Evolutionary conservation across 768 basidiomycete species (phyloP).

Genomic region (Rubroboletus pulcherrimus): DNA sequence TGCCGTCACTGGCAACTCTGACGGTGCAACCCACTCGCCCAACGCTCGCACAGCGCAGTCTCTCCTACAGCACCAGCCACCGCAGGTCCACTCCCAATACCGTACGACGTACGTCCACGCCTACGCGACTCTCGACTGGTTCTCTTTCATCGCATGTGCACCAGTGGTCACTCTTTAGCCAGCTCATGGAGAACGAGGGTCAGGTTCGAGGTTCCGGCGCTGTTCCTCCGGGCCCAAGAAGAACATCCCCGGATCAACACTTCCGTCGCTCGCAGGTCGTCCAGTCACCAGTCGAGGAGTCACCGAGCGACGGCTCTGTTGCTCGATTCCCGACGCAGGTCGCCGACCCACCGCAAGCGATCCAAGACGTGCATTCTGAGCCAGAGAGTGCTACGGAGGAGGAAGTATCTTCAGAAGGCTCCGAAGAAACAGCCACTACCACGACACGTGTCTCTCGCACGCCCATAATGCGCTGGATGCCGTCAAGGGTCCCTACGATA

Average conservation of each 20-base stretch:
- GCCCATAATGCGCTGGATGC: conserved; percentile 6
- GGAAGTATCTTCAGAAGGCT: conserved; percentile 12
- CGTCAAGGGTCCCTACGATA: conserved; percentile 34
- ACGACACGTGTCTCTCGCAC: conserved; percentile 10
- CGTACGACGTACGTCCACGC: conserved; percentile 14
- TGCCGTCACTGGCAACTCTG: conserved; percentile 15
- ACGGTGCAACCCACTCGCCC: background rate
- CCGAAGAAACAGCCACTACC: conserved; percentile 8
- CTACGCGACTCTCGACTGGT: conserved; percentile 3
- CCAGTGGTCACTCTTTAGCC: conserved; percentile 65
- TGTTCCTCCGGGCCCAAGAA: conserved; percentile 3
- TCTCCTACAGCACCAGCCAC: conserved; percentile 1
- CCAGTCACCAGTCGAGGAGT: conserved; percentile 2
- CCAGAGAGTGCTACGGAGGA: conserved; percentile 1
- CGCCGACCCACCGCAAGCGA: background rate
- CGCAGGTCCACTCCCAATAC: conserved; percentile 8
- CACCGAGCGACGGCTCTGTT: background rate
- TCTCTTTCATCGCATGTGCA: conserved; percentile 24
- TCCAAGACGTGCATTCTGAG: background rate
- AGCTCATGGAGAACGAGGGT: conserved; percentile 67
- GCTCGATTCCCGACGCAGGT: background rate
- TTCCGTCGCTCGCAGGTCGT: background rate
- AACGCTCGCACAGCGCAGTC: conserved; percentile 7
- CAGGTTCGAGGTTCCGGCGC: conserved; percentile 27
- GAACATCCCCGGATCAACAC: background rate